Evolutionary conservation across 2,329 filamentous ascomycete genomes (phyloP).

Genomic region (Proliferodiscus dingleyae): DNA sequence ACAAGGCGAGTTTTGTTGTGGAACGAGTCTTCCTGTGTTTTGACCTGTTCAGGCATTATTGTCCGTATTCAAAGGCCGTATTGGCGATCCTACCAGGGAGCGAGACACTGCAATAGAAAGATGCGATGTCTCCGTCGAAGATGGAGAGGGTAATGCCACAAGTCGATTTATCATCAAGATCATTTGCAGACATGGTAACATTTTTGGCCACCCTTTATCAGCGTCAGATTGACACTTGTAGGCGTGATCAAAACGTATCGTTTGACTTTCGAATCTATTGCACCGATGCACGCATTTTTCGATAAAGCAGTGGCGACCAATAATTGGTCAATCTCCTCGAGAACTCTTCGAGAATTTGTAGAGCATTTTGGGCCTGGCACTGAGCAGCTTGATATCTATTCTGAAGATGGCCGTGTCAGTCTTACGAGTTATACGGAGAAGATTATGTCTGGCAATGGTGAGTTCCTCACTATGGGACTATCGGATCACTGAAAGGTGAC

Average conservation of each 20-base stretch:
- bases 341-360: slow-evolving; percentile 67
- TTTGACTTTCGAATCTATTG: slow-evolving; percentile 67
- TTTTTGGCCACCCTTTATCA: not conserved
- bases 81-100: slow-evolving; percentile 56
- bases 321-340: slow-evolving; percentile 67
- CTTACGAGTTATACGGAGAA: slow-evolving; percentile 82
- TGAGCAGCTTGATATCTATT: slow-evolving; percentile 74
- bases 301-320: slow-evolving; percentile 61
- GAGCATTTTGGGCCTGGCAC: slow-evolving; percentile 78
- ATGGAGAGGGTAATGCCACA: slow-evolving; percentile 59
- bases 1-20: slow-evolving; percentile 46
- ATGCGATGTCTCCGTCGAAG: slow-evolving; percentile 70
- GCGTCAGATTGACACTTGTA: slow-evolving; percentile 25
- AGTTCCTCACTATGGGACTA: slow-evolving; percentile 5
- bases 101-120: slow-evolving; percentile 67
- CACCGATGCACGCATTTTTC: slow-evolving; percentile 75
- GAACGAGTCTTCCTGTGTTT: not conserved
- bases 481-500: slow-evolving; percentile 8
- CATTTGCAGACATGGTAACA: slow-evolving; percentile 62
- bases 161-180: slow-evolving; percentile 73
- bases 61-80: slow-evolving; percentile 68
- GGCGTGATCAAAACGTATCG: slow-evolving; percentile 73
- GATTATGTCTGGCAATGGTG: slow-evolving; percentile 62
- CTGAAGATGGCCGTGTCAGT: slow-evolving; percentile 62
- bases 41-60: slow-evolving; percentile 50